phyloP scores from a whole-genome alignment of 1,284 basidiomycete genomes.

The Fistulinella cinereoalba region DNA sequence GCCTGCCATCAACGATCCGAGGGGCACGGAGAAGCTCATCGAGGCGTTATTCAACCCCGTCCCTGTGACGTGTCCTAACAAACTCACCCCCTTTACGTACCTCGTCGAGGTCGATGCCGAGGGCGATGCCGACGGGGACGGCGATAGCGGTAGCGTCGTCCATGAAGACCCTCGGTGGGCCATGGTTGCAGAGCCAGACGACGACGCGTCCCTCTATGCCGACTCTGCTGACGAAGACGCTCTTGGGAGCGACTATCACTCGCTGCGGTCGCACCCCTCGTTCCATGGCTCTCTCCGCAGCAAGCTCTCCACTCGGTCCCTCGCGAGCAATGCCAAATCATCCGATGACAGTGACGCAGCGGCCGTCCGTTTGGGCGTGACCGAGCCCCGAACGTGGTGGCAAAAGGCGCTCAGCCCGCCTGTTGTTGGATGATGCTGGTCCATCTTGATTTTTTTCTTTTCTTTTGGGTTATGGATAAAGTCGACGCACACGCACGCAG shows the following conservation, averaged over 20 bases:
- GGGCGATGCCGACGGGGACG: conserved; percentile 16
- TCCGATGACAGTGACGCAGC: neutral
- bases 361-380: neutral
- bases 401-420: conserved; percentile 29
- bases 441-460: neutral
- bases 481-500: neutral
- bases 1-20: conserved; percentile 51
- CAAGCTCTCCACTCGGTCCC: conserved; percentile 18
- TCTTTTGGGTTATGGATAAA: neutral
- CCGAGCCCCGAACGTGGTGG: conserved; percentile 32
- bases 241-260: conserved; percentile 32
- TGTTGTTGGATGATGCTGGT: conserved; percentile 8
- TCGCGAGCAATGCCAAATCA: conserved; percentile 9
- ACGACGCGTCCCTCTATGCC: conserved; percentile 23
- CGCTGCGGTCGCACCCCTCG: conserved; percentile 27
- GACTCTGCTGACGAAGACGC: conserved; percentile 20
- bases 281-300: conserved; percentile 23
- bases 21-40: conserved; percentile 66
- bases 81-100: conserved; percentile 59
- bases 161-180: neutral
- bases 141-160: conserved; percentile 2
- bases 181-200: conserved; percentile 12
- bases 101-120: conserved; percentile 36
- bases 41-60: conserved; percentile 75
- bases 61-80: conserved; percentile 42